Conservation (phyloP, 2,329 filamentous ascomycete species). For the Aspergillus thermomutatus region DNA sequence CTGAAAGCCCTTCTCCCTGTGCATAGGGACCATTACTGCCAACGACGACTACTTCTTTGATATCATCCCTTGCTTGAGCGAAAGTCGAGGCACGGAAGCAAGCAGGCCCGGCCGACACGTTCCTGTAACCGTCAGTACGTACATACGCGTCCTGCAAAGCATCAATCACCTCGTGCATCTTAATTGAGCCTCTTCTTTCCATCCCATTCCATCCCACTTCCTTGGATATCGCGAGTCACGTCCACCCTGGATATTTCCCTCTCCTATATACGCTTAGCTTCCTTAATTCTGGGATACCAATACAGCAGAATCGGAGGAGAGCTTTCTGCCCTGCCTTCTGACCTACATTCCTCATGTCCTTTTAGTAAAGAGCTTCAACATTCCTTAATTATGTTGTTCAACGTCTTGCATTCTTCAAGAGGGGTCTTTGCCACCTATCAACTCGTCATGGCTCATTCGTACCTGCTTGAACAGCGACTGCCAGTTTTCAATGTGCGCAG, state of each 20-base stretch:
- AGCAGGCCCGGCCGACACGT: constrained; percentile 29
- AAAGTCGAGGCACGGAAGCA: constrained; percentile 22
- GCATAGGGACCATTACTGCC: constrained; percentile 25
- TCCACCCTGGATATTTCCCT: constrained; percentile 15
- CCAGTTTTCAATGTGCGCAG: constrained; percentile 21
- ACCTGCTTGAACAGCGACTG: constrained; percentile 15
- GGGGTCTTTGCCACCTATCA: constrained; percentile 29
- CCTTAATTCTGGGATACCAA: constrained; percentile 19
- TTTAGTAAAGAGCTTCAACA: constrained; percentile 26
- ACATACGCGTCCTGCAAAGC: constrained; percentile 25
- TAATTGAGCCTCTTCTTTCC: constrained; percentile 17
- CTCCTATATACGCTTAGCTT: constrained; percentile 15
- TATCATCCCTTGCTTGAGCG: constrained; percentile 34
- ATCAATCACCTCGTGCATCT: constrained; percentile 26
- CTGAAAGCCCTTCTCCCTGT: constrained; percentile 32
- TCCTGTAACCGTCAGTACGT: constrained; percentile 30
- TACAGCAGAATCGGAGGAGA: constrained; percentile 8
- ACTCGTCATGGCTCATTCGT: constrained; percentile 22
- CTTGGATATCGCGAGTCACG: constrained; percentile 6
- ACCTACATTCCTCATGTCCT: constrained; percentile 32
- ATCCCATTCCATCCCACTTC: constrained; percentile 16
- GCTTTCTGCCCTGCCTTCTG: constrained; percentile 3
- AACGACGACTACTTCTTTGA: constrained; percentile 16
- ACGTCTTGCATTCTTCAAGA: constrained; percentile 30
- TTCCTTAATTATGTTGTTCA: constrained; percentile 30